A percentile compares a stretch with the other conserved stretches of the same genome.
Evolutionary conservation across 768 basidiomycete species (phyloP).

Genomic region (Termitomyces sp.): DNA sequence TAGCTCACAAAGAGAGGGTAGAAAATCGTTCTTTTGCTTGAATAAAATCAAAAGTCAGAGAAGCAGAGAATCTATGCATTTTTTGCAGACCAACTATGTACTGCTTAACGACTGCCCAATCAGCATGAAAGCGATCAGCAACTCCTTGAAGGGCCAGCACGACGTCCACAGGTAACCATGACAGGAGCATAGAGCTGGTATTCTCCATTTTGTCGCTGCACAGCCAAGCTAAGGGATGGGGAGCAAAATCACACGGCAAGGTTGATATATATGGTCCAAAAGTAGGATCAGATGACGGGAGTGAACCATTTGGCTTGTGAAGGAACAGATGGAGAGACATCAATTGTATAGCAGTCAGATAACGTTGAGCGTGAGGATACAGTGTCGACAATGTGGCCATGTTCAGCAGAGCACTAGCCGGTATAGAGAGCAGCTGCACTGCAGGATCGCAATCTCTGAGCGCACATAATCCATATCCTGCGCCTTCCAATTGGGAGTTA

Average conservation of each 20-base stretch:
- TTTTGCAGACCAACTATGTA: constrained; percentile 40
- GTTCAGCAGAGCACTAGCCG: constrained; percentile 69
- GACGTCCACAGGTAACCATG: constrained; percentile 44
- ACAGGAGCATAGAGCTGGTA: constrained; percentile 28
- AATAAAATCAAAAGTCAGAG: constrained; percentile 7
- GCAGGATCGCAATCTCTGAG: constrained; percentile 36
- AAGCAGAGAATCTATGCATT: neutral
- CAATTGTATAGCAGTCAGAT: constrained; percentile 63
- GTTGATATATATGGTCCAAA: constrained; percentile 78
- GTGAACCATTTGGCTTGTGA: constrained; percentile 43
- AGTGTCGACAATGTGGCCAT: constrained; percentile 54
- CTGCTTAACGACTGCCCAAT: constrained; percentile 48
- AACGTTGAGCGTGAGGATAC: constrained; percentile 39
- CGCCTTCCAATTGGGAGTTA: constrained; percentile 29
- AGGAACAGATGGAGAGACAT: constrained; percentile 79
- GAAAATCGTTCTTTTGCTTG: constrained; percentile 16
- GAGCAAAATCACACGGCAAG: constrained; percentile 66
- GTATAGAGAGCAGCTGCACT: constrained; percentile 62
- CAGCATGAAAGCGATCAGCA: constrained; percentile 43
- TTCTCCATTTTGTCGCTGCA: constrained; percentile 22
- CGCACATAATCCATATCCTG: constrained; percentile 70
- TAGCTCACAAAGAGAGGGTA: constrained; percentile 1
- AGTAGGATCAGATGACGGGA: constrained; percentile 43
- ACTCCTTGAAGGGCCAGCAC: constrained; percentile 34
- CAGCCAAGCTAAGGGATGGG: constrained; percentile 82